Base-by-base conservation (phyloP, 73 alveolate species). In the Effrenium voratum region DNA sequence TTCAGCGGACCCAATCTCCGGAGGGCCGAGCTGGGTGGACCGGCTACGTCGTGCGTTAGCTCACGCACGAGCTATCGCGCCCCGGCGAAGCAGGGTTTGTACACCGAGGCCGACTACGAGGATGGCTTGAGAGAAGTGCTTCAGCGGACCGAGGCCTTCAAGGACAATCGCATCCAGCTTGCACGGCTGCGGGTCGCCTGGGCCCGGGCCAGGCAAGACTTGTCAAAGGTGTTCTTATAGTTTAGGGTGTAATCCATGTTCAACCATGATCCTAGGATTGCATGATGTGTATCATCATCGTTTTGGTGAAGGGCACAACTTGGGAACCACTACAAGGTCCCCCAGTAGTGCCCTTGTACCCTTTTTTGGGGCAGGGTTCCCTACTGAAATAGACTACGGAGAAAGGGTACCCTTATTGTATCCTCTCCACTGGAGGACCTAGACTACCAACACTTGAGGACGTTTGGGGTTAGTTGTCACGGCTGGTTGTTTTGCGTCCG, bases 201-300 rank as follows among this genome's bases (percentile, higher is more conserved):
- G 87, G 87, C 87, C 15, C 55, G 87, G 40, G 87, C 60, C 55
- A 24, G 60, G 5, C 60, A 40, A 43, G 87, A 41, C 38, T 60
- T 60, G 38, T 24, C 40, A 24, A 38, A 38, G 13, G 75, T 60
- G 40, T 24, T 22, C 16, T 38, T 3, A 24, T 22, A 22, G 34
- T 60, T 60, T 60, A 10, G 16, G 16, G 75, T 32, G 34, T 24
- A 24, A 32, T 60, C 34, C 16, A 60, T 19, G 13, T 22, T 38
- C 75, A 19, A 24, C 75, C 75, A 10, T 60, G 40, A 24, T 4
- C 75, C 16, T 60, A 32, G 16, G 75, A 10, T 60, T 60, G 75
- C 30, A 32, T 60, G 75, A n/a, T n/a, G n/a, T n/a, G n/a, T n/a
- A n/a, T n/a, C 85, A 50, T 43, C 84, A 77, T 60, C 85, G 95